Evolutionary conservation across 1,139 yeast species (phyloP).

Genomic region (Suhomyces terraborum): DNA sequence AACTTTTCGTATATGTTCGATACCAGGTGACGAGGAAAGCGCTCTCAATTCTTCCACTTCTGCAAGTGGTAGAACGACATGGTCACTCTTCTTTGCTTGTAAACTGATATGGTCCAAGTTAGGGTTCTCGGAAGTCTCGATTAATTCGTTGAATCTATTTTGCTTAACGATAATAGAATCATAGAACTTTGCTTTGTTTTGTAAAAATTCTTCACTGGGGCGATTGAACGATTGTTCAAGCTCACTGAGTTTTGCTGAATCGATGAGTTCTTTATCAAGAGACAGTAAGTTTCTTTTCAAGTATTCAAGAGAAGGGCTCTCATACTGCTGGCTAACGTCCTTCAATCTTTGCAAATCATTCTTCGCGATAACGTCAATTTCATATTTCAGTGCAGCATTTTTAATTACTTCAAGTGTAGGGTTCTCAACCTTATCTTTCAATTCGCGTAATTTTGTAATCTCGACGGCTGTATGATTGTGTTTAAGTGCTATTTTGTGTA

Average conservation of each 20-base stretch:
- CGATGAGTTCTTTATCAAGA: conserved; percentile 6
- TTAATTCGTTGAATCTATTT: conserved; percentile 21
- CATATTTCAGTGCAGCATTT: conserved; percentile 7
- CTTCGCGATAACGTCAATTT: conserved; percentile 8
- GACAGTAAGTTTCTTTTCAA: conserved; percentile 22
- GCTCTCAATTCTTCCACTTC: conserved; percentile 15
- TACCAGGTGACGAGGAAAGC: conserved; percentile 27
- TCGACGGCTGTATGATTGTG: conserved; percentile 10
- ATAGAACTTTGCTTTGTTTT: conserved; percentile 18
- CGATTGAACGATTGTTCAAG: conserved; percentile 15
- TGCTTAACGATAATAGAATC: conserved; percentile 24
- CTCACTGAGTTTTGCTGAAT: conserved; percentile 3
- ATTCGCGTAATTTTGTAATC: conserved; percentile 16
- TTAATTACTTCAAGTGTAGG: conserved; percentile 21
- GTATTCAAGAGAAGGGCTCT: conserved; percentile 21
- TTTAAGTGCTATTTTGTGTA: conserved; percentile 16
- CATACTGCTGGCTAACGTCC: conserved; percentile 10
- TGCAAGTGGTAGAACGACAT: conserved; percentile 19
- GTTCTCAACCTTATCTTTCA: conserved; percentile 19
- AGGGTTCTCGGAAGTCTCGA: conserved; percentile 15
- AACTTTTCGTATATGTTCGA: conserved; percentile 26
- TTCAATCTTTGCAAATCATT: conserved; percentile 2
- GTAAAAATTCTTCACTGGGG: conserved; percentile 26
- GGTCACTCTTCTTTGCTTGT: conserved; percentile 15
- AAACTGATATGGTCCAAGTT: conserved; percentile 14